Base-by-base conservation (phyloP, 306 rosid genomes). In the Adenanthera pavonina region DNA sequence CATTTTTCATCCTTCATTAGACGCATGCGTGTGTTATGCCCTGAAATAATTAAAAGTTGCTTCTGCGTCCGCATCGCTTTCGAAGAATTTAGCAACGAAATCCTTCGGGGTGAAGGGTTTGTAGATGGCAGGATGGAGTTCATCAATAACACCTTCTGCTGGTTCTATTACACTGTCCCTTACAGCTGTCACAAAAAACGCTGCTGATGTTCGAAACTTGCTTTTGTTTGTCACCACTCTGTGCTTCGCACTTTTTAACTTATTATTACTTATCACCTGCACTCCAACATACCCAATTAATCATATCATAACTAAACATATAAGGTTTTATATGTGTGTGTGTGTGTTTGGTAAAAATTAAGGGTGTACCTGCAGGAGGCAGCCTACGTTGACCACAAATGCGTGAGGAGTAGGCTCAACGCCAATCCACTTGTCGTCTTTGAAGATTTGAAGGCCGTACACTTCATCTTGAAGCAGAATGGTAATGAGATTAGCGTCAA, bases 141-240 rank as follows among this genome's bases (percentile, higher is more conserved):
- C 80, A 14, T 76, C 67, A 34, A 36, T 43, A 11, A 86, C 4
- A 49, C 83, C 71, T 77, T 86, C 59, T 60, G 85, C 89, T 1
- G 91, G 88, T 66, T 81, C 80, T 57, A 88, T 72, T 3, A 49
- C 3, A 11, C 54, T 82, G 19, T 81, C 88, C 16, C 74, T 75
- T 14, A 76, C 75, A 13, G 89, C 86, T 49, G 69, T 68, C 12
- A 88, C 36, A 1, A 88, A 82, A 54, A 81, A 78, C 0, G 77
- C 80, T 25, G 71, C 8, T 1, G 84, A 83, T 11, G 87, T 76
- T 44, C 91, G 73, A 41, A 80, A 79, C 11, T 30, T 53, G 6
- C 80, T 46, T 30, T 90, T 66, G 80, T 90, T 92, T 8, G 94
- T 92, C 79, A 87, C 90, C 16, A 57, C 97, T 16, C 94, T 7